Percentiles rank a stretch among this genome's conserved stretches.
Conservation (phyloP, 202 grass and related monocot species). For the Brachypodium distachyon region DNA sequence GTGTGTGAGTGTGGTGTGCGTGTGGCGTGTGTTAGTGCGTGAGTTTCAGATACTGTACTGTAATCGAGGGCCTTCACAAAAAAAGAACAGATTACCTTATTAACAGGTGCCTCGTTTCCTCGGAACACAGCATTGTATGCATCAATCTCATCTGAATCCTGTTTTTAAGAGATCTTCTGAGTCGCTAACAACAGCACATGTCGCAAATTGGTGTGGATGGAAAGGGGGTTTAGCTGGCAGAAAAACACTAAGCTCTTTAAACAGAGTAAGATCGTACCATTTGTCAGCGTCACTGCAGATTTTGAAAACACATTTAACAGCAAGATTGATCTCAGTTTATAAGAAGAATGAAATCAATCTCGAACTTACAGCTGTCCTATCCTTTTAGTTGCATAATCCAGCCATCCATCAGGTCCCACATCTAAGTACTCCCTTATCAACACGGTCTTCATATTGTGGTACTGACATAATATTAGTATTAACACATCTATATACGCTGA, state of each 20-base stretch:
- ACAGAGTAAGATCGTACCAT: slow-evolving; percentile 91
- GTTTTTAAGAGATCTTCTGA: slow-evolving; percentile 96
- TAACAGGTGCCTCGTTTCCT: slow-evolving; percentile 96
- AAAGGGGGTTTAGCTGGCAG: slow-evolving; percentile 92
- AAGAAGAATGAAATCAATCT: not conserved
- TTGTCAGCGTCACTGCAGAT: slow-evolving; percentile 68
- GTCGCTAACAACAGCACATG: slow-evolving; percentile 93
- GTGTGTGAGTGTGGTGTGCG: too few relatives aligned
- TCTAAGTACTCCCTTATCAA: slow-evolving; percentile 98
- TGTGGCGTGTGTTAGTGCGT: too few relatives aligned
- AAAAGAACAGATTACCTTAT: too few relatives aligned
- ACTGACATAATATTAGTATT: slow-evolving; percentile 43
- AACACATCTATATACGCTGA: slow-evolving; percentile 2
- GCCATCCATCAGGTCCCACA: slow-evolving; percentile 89
- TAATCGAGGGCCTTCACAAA: too few relatives aligned
- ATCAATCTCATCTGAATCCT: slow-evolving; percentile 91
- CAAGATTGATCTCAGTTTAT: not conserved
- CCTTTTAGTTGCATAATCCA: slow-evolving; percentile 87
- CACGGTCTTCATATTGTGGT: slow-evolving; percentile 92
- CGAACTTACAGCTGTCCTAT: slow-evolving; percentile 84
- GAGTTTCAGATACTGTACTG: too few relatives aligned
- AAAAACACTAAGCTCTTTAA: slow-evolving; percentile 80
- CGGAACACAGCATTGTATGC: slow-evolving; percentile 85
- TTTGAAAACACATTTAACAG: slow-evolving; percentile 15
- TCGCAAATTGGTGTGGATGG: slow-evolving; percentile 78